Base-by-base conservation (phyloP, 1,284 basidiomycete genomes). In the Austropuccinia psidii region DNA sequence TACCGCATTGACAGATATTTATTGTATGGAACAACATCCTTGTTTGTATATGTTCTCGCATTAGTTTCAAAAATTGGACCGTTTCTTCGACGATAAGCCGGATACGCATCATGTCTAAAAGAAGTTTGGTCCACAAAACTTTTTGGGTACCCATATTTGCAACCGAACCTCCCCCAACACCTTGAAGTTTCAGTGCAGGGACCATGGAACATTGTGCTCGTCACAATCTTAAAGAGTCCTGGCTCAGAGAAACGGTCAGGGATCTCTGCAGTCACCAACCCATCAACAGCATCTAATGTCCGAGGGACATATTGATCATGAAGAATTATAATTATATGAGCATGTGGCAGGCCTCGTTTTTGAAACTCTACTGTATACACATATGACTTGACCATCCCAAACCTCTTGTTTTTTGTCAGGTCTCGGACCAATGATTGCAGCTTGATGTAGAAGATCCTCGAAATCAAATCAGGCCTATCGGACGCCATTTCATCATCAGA, bases 311-410 rank as follows among this genome's bases (percentile, higher is more conserved):
- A 70, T 0, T 77, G 50, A 0, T 80, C 72, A 24, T 50, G 9
- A 6, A 67, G 29, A 1, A 67, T 67, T 1, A 85, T 75, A 67
- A 83, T 83, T 1, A 85, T 78, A 72, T 86, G 85, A 75, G 83
- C 81, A 64, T 85, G 84, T 2, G 84, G 84, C 0, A 85, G 80
- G 0, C 84, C 83, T 0, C 82, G 77, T 72, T 85, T 86, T 75
- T 86, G 85, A 66, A 84, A 86, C 11, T 69, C 50, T 0, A 69
- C 41, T 0, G 54, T 47, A 47, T 47, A 69, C 8, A 70, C 55
- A 29, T 60, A 27, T 0, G 29, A 45, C 17, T 24, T 24, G 13
- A 58, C 35, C 2, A 11, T 27, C 4, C 67, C 67, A 2, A 70
- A 27, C 1, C 19, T 35, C 7, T 7, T 24, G 19, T 11, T 47